These are phyloP conservation scores for Glycyrrhiza uralensis DNA, from an alignment of 306 rosid genomes.

Conservation along the genomic window DNA sequence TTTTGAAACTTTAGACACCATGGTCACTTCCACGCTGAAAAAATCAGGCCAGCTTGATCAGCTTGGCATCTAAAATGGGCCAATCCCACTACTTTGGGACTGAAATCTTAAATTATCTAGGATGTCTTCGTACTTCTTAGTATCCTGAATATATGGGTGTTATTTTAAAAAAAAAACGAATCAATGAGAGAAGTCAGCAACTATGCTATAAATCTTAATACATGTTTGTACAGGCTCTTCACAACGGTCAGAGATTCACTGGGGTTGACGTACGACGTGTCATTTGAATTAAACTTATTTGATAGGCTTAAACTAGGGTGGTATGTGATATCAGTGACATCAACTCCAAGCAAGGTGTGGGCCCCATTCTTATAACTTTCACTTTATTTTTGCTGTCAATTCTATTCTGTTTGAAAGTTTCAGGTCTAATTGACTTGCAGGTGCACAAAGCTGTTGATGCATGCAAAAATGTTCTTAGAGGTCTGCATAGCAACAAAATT, in stretches of 20 bases:
- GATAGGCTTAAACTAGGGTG: slow-evolving; percentile 95
- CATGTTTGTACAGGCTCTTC: slow-evolving; percentile 72
- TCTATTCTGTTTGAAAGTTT: slow-evolving; percentile 24
- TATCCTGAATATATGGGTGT: background rate
- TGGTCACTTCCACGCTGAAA: background rate
- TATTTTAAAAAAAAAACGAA: background rate
- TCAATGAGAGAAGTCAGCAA: background rate
- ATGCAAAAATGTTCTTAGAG: slow-evolving; percentile 94
- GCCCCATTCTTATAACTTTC: slow-evolving; percentile 26
- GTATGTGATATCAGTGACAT: slow-evolving; percentile 97
- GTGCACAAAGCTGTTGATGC: slow-evolving; percentile 98
- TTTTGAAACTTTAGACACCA: slow-evolving; percentile 7
- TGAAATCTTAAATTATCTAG: slow-evolving; percentile 1
- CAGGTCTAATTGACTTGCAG: slow-evolving; percentile 42
- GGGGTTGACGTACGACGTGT: slow-evolving; percentile 96
- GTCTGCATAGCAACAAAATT: slow-evolving; percentile 83
- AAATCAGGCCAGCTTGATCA: background rate
- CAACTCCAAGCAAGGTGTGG: slow-evolving; percentile 89
- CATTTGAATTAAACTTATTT: slow-evolving; percentile 85
- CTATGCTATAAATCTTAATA: slow-evolving; percentile 19
- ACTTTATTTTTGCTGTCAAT: slow-evolving; percentile 9
- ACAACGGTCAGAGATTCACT: slow-evolving; percentile 91
- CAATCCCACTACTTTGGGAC: background rate
- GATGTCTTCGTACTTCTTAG: background rate
- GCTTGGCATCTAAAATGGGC: background rate